These are phyloP conservation scores for Xylaria sp. DNA, from an alignment of 2,329 filamentous ascomycete species.

Conservation along the genomic window DNA sequence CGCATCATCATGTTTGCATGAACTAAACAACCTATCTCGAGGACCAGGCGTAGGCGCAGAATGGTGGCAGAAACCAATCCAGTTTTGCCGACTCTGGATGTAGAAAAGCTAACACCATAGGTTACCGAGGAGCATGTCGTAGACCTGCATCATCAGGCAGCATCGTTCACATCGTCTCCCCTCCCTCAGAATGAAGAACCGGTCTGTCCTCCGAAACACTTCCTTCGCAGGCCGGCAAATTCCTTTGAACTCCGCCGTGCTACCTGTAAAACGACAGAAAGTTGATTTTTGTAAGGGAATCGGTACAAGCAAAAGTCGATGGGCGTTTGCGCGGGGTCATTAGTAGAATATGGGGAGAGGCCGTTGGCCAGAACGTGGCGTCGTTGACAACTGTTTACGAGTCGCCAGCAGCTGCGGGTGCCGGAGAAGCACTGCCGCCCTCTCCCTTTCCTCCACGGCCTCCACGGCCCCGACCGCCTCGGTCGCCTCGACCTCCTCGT, in stretches of 20 bases:
- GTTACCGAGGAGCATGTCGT: conserved; percentile 19
- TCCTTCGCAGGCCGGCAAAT: conserved; percentile 30
- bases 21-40: conserved; percentile 32
- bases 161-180: conserved; percentile 14
- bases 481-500: conserved; percentile 61
- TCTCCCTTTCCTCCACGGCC: conserved; percentile 56
- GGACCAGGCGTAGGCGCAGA: conserved; percentile 23
- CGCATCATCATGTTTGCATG: conserved; percentile 23
- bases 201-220: conserved; percentile 20
- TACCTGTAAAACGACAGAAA: conserved; percentile 28
- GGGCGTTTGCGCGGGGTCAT: conserved; percentile 21
- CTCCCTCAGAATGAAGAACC: conserved; percentile 18
- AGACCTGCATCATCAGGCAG: conserved; percentile 11
- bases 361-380: conserved; percentile 9
- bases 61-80: conserved; percentile 25
- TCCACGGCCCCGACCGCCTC: conserved; percentile 59
- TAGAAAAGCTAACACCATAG: conserved; percentile 16
- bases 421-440: conserved; percentile 56
- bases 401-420: conserved; percentile 52
- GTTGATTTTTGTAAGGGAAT: conserved; percentile 24
- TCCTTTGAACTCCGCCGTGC: conserved; percentile 27
- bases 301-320: conserved; percentile 32
- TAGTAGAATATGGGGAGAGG: conserved; percentile 27
- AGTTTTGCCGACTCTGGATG: conserved; percentile 20
- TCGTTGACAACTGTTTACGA: conserved; percentile 39